Evolutionary conservation across 2,329 filamentous ascomycete species (phyloP).

Genomic region (Cytospora leucostoma): DNA sequence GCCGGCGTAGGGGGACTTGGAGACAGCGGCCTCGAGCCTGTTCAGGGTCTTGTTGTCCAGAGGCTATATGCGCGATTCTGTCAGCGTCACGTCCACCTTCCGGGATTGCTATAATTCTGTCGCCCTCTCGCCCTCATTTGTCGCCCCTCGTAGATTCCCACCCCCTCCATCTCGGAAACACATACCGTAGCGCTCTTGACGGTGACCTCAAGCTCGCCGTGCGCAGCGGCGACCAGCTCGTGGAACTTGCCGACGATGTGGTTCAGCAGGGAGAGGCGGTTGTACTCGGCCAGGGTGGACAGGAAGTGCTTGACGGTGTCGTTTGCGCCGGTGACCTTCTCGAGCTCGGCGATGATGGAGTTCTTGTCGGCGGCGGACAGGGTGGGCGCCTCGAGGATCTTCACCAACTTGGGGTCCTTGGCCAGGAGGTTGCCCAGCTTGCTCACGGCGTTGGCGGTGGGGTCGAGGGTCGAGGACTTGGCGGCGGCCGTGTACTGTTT

Average conservation of each 20-base stretch:
- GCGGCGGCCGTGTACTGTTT: constrained; percentile 89
- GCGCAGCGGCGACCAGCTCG: constrained; percentile 82
- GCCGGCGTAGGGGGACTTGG: constrained; percentile 86
- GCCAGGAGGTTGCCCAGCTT: constrained; percentile 71
- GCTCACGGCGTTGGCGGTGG: constrained; percentile 77
- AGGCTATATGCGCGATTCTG: constrained; percentile 51
- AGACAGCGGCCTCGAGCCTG: constrained; percentile 82
- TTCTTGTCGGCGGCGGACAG: constrained; percentile 79
- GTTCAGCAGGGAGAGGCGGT: constrained; percentile 81
- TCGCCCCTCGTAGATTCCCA: background rate
- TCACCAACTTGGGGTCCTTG: constrained; percentile 78
- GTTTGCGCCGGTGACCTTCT: constrained; percentile 74
- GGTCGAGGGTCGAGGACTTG: constrained; percentile 84
- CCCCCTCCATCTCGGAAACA: constrained; percentile 28
- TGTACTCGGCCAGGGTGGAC: constrained; percentile 88
- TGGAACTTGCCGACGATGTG: constrained; percentile 85
- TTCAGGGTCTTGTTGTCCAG: constrained; percentile 84
- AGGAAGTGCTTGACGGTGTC: constrained; percentile 95
- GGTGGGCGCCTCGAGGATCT: constrained; percentile 78
- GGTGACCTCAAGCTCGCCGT: constrained; percentile 89
- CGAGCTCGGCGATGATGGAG: constrained; percentile 81
- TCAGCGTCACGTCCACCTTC: constrained; percentile 30
- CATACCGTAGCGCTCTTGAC: constrained; percentile 88
- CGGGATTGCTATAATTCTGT: background rate
- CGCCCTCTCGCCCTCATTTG: constrained; percentile 17